These are phyloP conservation scores for Psidium friedrichsthalianum DNA, from an alignment of 345 rosid species.

Conservation along the genomic window DNA sequence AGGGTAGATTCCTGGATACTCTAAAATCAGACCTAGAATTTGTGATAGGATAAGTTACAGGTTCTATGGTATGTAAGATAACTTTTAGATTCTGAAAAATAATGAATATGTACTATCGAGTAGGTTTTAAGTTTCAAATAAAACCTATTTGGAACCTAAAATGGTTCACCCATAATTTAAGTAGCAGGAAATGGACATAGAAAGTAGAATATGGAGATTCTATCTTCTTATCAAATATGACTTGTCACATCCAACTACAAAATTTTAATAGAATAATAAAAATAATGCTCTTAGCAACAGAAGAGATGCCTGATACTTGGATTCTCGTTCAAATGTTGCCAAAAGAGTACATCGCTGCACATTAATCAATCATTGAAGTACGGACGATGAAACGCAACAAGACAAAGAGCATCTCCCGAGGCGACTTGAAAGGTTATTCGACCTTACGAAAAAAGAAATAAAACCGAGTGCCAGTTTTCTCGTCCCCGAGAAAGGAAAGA, in stretches of 20 bases:
- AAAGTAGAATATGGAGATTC: not conserved
- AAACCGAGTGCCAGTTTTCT: not conserved
- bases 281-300: not conserved
- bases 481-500: not conserved
- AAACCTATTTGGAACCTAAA: too few species aligned
- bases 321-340: not conserved
- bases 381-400: not conserved
- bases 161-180: too few species aligned
- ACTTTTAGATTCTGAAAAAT: too few species aligned
- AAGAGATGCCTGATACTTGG: not conserved
- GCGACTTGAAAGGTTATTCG: not conserved
- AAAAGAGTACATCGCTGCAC: not conserved
- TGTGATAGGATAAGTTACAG: too few species aligned
- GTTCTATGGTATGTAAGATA: too few species aligned
- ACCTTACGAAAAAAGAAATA: not conserved
- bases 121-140: too few species aligned
- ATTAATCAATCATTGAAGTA: not conserved
- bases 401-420: not conserved
- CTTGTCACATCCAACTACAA: not conserved
- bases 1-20: too few species aligned
- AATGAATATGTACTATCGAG: too few species aligned
- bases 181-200: not conserved
- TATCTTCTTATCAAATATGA: not conserved
- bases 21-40: too few species aligned
- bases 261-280: not conserved